A percentile compares a stretch with the other conserved stretches of the same genome.
phyloP scores from a whole-genome alignment of 352 stramenopile genomes.

The Pythium sukuiense region DNA sequence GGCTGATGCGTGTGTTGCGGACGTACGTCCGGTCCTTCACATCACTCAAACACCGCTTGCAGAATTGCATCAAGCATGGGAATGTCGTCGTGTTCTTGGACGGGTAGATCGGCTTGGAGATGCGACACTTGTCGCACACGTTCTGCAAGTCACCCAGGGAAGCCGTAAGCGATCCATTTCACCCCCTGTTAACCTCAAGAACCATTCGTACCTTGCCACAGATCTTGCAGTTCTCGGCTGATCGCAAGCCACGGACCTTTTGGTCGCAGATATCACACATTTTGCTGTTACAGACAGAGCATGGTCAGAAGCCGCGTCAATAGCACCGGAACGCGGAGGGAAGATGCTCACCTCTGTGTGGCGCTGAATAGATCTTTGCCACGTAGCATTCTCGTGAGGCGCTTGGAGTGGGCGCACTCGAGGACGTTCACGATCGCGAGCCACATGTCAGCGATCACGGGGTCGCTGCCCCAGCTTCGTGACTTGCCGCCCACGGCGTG shows the following conservation, averaged over 20 bases:
- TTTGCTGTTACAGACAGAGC: constrained; percentile 30
- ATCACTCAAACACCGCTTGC: constrained; percentile 31
- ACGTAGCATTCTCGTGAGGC: constrained; percentile 49
- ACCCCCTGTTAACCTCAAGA: not conserved
- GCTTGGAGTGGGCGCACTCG: constrained; percentile 61
- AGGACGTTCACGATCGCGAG: constrained; percentile 51
- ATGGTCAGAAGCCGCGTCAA: not conserved
- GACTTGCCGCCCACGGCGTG: constrained; percentile 56
- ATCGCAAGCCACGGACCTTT: constrained; percentile 53
- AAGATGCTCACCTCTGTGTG: constrained; percentile 36
- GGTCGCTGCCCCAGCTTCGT: constrained; percentile 54
- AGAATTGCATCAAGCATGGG: constrained; percentile 58
- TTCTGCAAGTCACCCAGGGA: constrained; percentile 25
- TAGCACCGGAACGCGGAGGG: not conserved
- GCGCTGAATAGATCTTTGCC: constrained; percentile 54
- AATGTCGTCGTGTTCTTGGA: constrained; percentile 47
- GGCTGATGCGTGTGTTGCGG: constrained; percentile 7
- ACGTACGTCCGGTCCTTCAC: constrained; percentile 21
- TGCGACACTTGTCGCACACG: constrained; percentile 61
- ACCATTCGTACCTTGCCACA: constrained; percentile 42
- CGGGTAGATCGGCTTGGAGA: constrained; percentile 60
- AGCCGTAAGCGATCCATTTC: not conserved
- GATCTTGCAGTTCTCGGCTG: constrained; percentile 59
- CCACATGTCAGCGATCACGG: constrained; percentile 61
- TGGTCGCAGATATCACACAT: constrained; percentile 62